These are phyloP conservation scores for Globomyces sp. DNA, from an alignment of 371 early-diverging fungal genomes.

Conservation along the genomic window DNA sequence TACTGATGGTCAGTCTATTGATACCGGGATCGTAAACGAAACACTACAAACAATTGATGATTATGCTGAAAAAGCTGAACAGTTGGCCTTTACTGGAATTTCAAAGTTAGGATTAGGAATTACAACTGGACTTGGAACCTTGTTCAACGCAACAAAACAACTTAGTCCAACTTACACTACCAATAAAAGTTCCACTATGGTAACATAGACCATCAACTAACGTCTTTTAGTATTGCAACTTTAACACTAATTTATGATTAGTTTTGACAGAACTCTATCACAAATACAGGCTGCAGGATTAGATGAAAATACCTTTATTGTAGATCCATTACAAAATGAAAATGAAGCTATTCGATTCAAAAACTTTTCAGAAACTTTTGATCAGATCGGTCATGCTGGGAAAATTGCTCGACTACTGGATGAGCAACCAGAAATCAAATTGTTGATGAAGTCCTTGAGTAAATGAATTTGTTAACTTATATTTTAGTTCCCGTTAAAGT, in stretches of 20 bases:
- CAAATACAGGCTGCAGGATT: neutral
- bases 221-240: neutral
- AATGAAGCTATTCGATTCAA: neutral
- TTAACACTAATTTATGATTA: slow-evolving; percentile 3
- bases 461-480: neutral
- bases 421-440: slow-evolving; percentile 12
- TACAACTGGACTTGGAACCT: slow-evolving; percentile 1
- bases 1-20: no score
- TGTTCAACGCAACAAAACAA: neutral
- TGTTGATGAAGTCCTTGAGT: slow-evolving; percentile 6
- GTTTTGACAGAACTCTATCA: slow-evolving; percentile 4
- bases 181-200: no score
- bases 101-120: slow-evolving; percentile 9
- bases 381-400: slow-evolving; percentile 16
- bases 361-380: slow-evolving; percentile 2
- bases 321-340: neutral
- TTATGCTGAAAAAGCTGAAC: slow-evolving; percentile 13
- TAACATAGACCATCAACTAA: no score
- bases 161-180: no score
- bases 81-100: slow-evolving; percentile 14
- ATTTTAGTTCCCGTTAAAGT: slow-evolving; percentile 6
- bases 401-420: slow-evolving; percentile 6
- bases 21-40: neutral
- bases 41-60: slow-evolving; percentile 15
- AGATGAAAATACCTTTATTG: slow-evolving; percentile 16